These are phyloP conservation scores for Arthrobotrys entomopaga DNA, from an alignment of 2,329 filamentous ascomycete genomes.

Conservation along the genomic window DNA sequence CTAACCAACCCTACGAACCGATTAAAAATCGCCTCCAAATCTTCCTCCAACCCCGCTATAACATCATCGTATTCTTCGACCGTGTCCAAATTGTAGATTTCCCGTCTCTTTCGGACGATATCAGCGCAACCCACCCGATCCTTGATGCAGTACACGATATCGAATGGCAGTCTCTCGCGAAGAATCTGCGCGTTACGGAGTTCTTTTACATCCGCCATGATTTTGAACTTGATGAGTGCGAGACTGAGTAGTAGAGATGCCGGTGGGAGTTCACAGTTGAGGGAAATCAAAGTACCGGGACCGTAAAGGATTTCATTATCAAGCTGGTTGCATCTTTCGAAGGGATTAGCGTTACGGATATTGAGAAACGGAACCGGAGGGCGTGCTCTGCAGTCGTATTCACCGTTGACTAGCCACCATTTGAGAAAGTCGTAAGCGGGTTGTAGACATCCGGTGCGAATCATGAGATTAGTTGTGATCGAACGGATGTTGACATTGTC, in stretches of 20 bases:
- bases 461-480: conserved; percentile 23
- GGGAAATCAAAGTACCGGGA: not conserved
- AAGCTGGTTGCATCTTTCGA: conserved; percentile 6
- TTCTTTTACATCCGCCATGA: conserved; percentile 14
- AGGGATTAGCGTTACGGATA: conserved; percentile 12
- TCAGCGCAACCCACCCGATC: not conserved
- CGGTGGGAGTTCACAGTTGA: not conserved
- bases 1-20: not conserved
- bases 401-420: conserved; percentile 29
- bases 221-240: conserved; percentile 32
- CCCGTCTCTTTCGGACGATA: not conserved
- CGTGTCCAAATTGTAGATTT: conserved; percentile 11
- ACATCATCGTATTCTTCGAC: conserved; percentile 9
- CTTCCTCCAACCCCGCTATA: conserved; percentile 6
- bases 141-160: conserved; percentile 21
- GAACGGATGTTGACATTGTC: conserved; percentile 20
- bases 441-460: conserved; percentile 15
- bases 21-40: conserved; percentile 19
- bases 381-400: conserved; percentile 25
- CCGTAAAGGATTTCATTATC: not conserved
- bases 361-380: conserved; percentile 13
- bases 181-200: conserved; percentile 30
- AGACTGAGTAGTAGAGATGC: conserved; percentile 13
- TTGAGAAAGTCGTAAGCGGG: conserved; percentile 34
- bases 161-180: conserved; percentile 8